These are phyloP conservation scores for Candida sakaeoensis DNA, from an alignment of 805 yeast genomes.

Conservation along the genomic window DNA sequence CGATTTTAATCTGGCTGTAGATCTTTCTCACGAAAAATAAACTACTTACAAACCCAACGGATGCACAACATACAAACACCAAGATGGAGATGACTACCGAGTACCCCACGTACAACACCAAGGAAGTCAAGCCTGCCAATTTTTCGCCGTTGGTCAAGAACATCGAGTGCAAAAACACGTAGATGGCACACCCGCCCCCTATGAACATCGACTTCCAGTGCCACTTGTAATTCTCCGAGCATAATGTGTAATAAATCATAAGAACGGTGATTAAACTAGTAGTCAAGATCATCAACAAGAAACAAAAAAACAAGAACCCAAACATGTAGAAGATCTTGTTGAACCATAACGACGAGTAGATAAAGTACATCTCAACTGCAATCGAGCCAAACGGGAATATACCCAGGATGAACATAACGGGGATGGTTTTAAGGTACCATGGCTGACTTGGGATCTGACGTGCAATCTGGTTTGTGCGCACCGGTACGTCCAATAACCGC, in stretches of 20 bases:
- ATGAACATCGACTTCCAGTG: slow-evolving; percentile 90
- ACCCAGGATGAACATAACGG: slow-evolving; percentile 75
- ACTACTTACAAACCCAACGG: slow-evolving; percentile 78
- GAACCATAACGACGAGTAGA: slow-evolving; percentile 89
- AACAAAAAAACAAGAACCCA: slow-evolving; percentile 90
- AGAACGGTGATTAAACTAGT: slow-evolving; percentile 77
- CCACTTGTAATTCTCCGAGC: slow-evolving; percentile 94
- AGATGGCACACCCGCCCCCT: slow-evolving; percentile 85
- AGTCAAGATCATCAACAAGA: slow-evolving; percentile 75
- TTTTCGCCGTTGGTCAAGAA: slow-evolving; percentile 61
- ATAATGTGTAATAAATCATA: slow-evolving; percentile 77
- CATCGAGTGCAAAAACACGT: slow-evolving; percentile 80
- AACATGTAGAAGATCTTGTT: slow-evolving; percentile 94
- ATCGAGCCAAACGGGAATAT: slow-evolving; percentile 93
- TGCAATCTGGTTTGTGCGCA: slow-evolving; percentile 91
- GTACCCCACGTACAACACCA: slow-evolving; percentile 80
- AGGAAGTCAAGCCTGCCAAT: slow-evolving; percentile 70
- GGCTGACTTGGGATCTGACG: slow-evolving; percentile 94
- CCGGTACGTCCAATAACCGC: slow-evolving; percentile 63
- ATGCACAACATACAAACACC: slow-evolving; percentile 80
- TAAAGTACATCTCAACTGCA: slow-evolving; percentile 91
- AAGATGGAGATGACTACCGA: slow-evolving; percentile 65
- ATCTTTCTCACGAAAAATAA: slow-evolving; percentile 74
- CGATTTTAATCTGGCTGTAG: slow-evolving; percentile 83
- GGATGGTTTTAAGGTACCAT: slow-evolving; percentile 66